Evolutionary conservation across 306 rosid species (phyloP).

Genomic region (Cucurbita maxima): DNA sequence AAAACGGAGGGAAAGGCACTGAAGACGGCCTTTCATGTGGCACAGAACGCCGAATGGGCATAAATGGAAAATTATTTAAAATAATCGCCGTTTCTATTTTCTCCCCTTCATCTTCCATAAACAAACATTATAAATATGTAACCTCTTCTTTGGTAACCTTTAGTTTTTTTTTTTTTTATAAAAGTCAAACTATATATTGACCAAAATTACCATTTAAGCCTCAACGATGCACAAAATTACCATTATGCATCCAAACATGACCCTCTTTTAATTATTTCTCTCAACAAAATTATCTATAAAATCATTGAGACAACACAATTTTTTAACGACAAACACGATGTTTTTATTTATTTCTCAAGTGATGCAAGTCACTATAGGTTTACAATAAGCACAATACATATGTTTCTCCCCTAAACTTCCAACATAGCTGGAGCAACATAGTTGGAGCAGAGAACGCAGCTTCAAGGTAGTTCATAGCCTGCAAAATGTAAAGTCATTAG

Average conservation of each 20-base stretch:
- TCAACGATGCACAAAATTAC: no score
- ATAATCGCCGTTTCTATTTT: background rate
- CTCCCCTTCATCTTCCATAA: background rate
- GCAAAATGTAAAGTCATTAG: background rate
- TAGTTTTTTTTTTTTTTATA: background rate
- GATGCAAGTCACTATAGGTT: background rate
- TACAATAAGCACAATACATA: background rate
- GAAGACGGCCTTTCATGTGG: conserved; percentile 21
- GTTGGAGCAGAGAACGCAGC: background rate
- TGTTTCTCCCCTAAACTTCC: background rate
- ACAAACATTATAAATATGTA: background rate
- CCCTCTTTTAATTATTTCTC: no score
- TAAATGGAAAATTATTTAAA: background rate
- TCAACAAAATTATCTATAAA: no score
- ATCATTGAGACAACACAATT: no score
- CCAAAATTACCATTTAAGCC: no score
- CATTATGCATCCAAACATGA: no score
- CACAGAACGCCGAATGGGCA: background rate
- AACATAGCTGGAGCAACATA: background rate
- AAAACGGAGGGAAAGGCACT: conserved; percentile 21
- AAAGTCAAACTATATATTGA: no score
- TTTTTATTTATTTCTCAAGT: background rate
- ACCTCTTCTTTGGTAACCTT: background rate
- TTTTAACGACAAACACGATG: no score
- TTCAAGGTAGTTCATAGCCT: background rate